Percentiles rank a stretch among this genome's conserved stretches.
phyloP scores from a whole-genome alignment of 2,329 filamentous ascomycete species.

The Epicoccum nigrum region DNA sequence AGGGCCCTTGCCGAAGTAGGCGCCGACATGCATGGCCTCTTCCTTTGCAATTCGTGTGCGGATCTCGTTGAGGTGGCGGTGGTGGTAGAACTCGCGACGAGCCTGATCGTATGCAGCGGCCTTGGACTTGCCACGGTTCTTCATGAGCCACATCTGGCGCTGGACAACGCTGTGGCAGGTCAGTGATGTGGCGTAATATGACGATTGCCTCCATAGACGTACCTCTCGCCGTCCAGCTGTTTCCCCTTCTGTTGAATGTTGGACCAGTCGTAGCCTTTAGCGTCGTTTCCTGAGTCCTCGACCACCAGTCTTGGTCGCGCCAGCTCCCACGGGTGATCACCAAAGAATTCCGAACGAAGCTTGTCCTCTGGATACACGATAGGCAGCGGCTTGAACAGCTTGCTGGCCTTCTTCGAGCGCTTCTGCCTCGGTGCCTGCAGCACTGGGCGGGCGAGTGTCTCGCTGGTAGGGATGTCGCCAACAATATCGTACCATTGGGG shows the following conservation, averaged over 20 bases:
- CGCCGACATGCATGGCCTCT: conserved; percentile 83
- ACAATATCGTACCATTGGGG: conserved; percentile 65
- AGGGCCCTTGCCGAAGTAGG: conserved; percentile 81
- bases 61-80: conserved; percentile 82
- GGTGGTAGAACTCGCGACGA: conserved; percentile 86
- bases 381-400: conserved; percentile 78
- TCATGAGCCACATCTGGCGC: conserved; percentile 84
- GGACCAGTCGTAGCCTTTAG: conserved; percentile 79
- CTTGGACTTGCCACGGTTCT: conserved; percentile 60
- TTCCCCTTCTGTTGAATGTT: conserved; percentile 75
- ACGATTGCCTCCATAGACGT: conserved; percentile 12
- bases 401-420: conserved; percentile 64
- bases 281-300: conserved; percentile 84
- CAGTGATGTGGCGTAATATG: neutral
- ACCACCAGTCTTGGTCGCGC: conserved; percentile 84
- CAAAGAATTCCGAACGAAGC: conserved; percentile 82
- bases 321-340: conserved; percentile 96
- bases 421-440: conserved; percentile 54
- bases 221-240: conserved; percentile 85
- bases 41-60: conserved; percentile 82
- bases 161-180: conserved; percentile 76
- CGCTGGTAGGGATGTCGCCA: conserved; percentile 63
- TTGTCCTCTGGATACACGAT: conserved; percentile 84
- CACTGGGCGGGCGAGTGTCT: conserved; percentile 63
- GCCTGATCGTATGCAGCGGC: conserved; percentile 82